These are phyloP conservation scores for Annulohypoxylon moriforme DNA, from an alignment of 495 filamentous ascomycete species.

Conservation along the genomic window DNA sequence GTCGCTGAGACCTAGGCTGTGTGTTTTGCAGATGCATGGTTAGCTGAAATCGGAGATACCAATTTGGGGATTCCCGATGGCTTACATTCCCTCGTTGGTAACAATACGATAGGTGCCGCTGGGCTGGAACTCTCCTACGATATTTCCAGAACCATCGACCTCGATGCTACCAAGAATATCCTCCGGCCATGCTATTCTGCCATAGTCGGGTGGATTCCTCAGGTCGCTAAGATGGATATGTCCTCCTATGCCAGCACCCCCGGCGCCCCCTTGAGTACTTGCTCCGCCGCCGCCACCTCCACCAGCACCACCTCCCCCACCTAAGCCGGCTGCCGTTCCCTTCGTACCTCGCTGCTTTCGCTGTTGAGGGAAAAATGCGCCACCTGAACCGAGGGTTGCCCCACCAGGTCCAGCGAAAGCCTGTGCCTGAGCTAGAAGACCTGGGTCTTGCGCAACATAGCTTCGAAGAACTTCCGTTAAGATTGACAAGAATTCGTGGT, in stretches of 20 bases:
- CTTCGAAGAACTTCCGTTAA: conserved; percentile 77
- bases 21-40: conserved; percentile 13
- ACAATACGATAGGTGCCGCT: conserved; percentile 76
- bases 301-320: conserved; percentile 59
- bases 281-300: conserved; percentile 78
- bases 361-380: conserved; percentile 67
- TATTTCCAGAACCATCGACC: conserved; percentile 79
- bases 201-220: conserved; percentile 88
- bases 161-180: conserved; percentile 95
- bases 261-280: conserved; percentile 83
- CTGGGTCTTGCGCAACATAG: conserved; percentile 77
- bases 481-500: conserved; percentile 77
- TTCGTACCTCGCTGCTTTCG: conserved; percentile 36
- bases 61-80: conserved; percentile 29
- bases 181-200: conserved; percentile 87
- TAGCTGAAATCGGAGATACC: conserved; percentile 17
- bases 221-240: conserved; percentile 89
- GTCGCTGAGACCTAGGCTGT: conserved; percentile 65
- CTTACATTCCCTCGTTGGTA: conserved; percentile 78
- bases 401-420: conserved; percentile 84
- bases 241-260: conserved; percentile 84
- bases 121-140: conserved; percentile 72
- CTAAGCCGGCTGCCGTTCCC: conserved; percentile 45
- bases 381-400: conserved; percentile 72
- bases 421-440: conserved; percentile 77